Evolutionary conservation across 1,284 basidiomycete species (phyloP), one percentile per base, ranked within the genome.

Genomic region (Ustilago lituana): DNA sequence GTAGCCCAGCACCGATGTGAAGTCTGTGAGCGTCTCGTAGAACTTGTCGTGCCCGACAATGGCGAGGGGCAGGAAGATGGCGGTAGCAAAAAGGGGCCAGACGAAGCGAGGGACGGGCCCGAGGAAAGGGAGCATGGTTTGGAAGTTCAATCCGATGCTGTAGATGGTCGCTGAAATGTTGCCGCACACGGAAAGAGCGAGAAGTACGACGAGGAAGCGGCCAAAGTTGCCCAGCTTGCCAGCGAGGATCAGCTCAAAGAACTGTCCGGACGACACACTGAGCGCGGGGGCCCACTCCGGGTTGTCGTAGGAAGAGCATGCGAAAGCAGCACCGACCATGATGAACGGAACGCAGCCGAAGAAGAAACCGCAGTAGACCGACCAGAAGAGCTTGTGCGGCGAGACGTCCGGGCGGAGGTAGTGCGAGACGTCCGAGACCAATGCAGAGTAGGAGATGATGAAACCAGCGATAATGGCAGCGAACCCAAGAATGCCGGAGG

Each of bases 121-220:
- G 78, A 93, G 94, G 77, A 93, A 86, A 0, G 94, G 94, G 7
- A 96, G 87, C 52, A 85, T 81, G 23, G 74, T 77, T 38, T 76
- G 76, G 29, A 74, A 56, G 36, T 64, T 65, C 4, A 80, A 33
- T 0, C 78, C 77, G 27, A 80, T 69, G 29, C 70, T 75, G 63
- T 80, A 81, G 60, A 92, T 86, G 11, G 89, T 91, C 5, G 89
- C 88, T 5, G 91, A 90, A 55, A 93, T 91, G 84, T 95, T 96
- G 3, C 88, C 91, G 36, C 87, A 86, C 62, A 86, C 85, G 10
- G 86, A 91, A 24, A 94, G 84, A 47, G 89, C 89, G 54, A 93
- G 85, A 11, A 89, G 59, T n/a, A 94, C 91, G 12, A 90, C 91
- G 53, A 95, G 85, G 84, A 96, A 92, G 78, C 91, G 90, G 2